Base-by-base conservation (phyloP, 2,329 filamentous ascomycete species). In the Cladophialophora yegresii region DNA sequence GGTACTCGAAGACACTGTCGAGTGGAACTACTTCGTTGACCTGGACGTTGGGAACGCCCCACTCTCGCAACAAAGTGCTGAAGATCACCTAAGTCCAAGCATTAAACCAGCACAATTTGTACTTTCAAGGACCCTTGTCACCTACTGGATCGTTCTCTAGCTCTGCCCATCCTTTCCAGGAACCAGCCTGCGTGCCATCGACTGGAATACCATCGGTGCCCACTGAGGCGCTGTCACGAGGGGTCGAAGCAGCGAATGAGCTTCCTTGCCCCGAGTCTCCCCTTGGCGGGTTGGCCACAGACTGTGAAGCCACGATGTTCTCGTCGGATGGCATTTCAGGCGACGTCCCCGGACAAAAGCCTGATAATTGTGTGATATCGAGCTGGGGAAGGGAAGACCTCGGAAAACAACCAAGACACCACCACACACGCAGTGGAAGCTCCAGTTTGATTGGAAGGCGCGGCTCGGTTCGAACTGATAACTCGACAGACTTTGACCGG, bases 101-200 rank as follows among this genome's bases (percentile, higher is more conserved):
- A 30, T 54, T 22, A 59, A 43, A 7, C 28, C 4, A 33, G 9
- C 12, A 23, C 2, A 43, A 13, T n/a, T n/a, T 7, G 6, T n/a
- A 43, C 9, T 26, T 26, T 16, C 20, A 22, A 30, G 10, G 1
- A 23, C 5, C 2, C 23, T 40, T 9, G 30, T n/a, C 28, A 2
- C 47, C 13, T 77, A 92, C 91, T 7, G 93, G 93, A 67, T 97
- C 92, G 6, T 92, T 96, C 77, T 96, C 92, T 56, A 98, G 83
- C 73, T 97, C 92, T 63, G 88, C 84, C 87, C 89, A 93, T 26
- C 80, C 80, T 70, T 77, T 77, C 80, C 66, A 68, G 5, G 66
- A 62, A 36, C 40, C 36, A 26, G 10, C 20, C 23, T 40, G 45
- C 7, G 57, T 22, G 16, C 12, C 43, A n/a, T 32, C 30, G 26